Evolutionary conservation across 805 yeast species (phyloP), one percentile per base, ranked within the genome.

Genomic region (Jamesozyma rosinii): DNA sequence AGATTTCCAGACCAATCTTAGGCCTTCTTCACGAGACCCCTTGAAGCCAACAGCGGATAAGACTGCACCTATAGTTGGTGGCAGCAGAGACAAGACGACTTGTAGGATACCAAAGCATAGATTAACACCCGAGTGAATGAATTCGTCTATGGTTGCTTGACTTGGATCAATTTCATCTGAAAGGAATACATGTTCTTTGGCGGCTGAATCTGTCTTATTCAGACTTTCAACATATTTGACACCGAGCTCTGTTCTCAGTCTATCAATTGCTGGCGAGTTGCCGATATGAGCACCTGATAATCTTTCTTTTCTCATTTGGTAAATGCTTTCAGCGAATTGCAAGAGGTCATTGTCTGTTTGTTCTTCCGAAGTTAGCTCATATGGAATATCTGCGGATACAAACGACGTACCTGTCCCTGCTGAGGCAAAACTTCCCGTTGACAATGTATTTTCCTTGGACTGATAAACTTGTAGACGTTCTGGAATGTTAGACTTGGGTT

Each of bases 41-140:
- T 72, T 79, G 65, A 90, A 87, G 0, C 97, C 97, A 37, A 90
- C 95, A 44, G 90, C 77, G 0, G 95, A 83, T 39, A 90, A 71
- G 2, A 90, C 95, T 51, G 79, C 81, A 15, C 95, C 95, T 40
- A 92, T 79, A 0, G 92, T 78, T 0, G 97, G 95, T 4, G 98
- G 98, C 35, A 90, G 81, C 54, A 89, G 71, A 0, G 97, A 86
- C 20, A 90, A 67, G 19, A 90, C 95, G 30, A 90, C 83, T 60
- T 92, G 97, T 42, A 90, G 68, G 37, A 92, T 81, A 18, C 98
- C 98, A 64, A 85, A 88, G 65, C 97, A 87, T 41, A 87, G 67
- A 55, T 85, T 85, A 9, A 87, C 92, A 24, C 97, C 97, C 0
- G 95, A 82, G 54, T 83, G 85, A 47, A 89, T 85, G 57, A 84